Evolutionary conservation across 2,329 filamentous ascomycete species (phyloP).

Genomic region (Botrytis elliptica): DNA sequence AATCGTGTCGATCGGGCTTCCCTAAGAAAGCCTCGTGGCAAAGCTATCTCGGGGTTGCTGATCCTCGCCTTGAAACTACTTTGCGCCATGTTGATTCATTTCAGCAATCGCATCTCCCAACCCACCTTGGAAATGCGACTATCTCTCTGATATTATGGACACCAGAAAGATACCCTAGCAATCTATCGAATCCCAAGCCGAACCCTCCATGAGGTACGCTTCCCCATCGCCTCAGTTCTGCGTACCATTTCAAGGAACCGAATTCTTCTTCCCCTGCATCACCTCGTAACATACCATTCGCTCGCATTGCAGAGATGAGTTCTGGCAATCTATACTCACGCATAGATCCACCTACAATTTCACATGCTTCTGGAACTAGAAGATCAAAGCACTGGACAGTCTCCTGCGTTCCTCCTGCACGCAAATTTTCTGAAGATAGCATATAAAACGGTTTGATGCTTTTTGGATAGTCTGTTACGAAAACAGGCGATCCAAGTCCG

Average conservation of each 20-base stretch:
- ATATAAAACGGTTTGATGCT: conserved; percentile 92
- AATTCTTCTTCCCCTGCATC: conserved; percentile 39
- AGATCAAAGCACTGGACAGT: conserved; percentile 73
- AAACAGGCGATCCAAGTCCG: conserved; percentile 62
- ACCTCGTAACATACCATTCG: conserved; percentile 50
- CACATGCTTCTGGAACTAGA: conserved; percentile 65
- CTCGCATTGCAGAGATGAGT: conserved; percentile 59
- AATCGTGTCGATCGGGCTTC: background rate
- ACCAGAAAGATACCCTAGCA: conserved; percentile 65
- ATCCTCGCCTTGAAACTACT: background rate
- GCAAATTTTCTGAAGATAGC: conserved; percentile 50
- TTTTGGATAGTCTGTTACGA: conserved; percentile 91
- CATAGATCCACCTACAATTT: conserved; percentile 68
- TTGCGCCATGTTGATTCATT: background rate
- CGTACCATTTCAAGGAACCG: conserved; percentile 64
- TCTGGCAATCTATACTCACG: conserved; percentile 63
- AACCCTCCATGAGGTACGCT: conserved; percentile 72
- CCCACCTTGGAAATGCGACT: conserved; percentile 65
- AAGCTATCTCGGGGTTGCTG: background rate
- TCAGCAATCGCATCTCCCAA: conserved; percentile 43
- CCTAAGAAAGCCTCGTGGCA: background rate
- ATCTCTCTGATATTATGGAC: conserved; percentile 66
- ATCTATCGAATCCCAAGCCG: conserved; percentile 68
- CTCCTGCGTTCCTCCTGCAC: conserved; percentile 20
- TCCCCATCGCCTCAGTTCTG: conserved; percentile 67